A percentile compares a stretch with the other conserved stretches of the same genome.
Conservation (phyloP, 495 filamentous ascomycete genomes). For the Podospora bellae-mahoneyi region DNA sequence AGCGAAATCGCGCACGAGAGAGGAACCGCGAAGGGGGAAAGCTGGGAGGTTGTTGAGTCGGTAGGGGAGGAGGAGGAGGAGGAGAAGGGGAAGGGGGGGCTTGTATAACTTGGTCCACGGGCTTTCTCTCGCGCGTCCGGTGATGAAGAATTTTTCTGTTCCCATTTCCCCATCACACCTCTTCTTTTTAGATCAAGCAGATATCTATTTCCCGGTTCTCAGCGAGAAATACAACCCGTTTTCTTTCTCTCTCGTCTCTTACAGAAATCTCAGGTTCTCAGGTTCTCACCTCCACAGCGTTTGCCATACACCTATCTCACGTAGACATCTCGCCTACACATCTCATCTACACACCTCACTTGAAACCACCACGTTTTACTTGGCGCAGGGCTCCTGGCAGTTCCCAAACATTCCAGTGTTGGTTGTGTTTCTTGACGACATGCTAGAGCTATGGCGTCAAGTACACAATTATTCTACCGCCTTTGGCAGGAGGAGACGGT, state of each 20-base stretch:
- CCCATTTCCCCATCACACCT: conserved; percentile 12
- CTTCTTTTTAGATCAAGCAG: not conserved
- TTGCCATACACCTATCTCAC: not conserved
- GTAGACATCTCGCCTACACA: not conserved
- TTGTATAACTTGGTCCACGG: conserved; percentile 3
- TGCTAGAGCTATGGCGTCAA: conserved; percentile 49
- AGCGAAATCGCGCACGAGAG: conserved; percentile 20
- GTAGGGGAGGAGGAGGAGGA: not conserved
- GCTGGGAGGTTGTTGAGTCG: not conserved
- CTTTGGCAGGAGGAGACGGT: conserved; percentile 52
- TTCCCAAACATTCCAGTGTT: not conserved
- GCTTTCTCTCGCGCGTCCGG: conserved; percentile 7
- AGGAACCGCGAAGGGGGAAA: conserved; percentile 2
- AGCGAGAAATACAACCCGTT: no score
- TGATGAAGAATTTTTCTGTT: conserved; percentile 11
- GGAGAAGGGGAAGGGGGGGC: not conserved
- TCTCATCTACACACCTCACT: not conserved
- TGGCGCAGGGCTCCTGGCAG: not conserved
- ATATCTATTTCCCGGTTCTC: not conserved
- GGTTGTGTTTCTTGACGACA: conserved; percentile 31
- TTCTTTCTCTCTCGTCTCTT: not conserved
- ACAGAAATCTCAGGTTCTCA: not conserved
- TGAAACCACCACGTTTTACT: not conserved
- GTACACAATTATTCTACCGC: conserved; percentile 47
- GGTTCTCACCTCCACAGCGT: not conserved